Conservation (phyloP, 176 grass and related monocot species). For the Cenchrus fungigraminus region DNA sequence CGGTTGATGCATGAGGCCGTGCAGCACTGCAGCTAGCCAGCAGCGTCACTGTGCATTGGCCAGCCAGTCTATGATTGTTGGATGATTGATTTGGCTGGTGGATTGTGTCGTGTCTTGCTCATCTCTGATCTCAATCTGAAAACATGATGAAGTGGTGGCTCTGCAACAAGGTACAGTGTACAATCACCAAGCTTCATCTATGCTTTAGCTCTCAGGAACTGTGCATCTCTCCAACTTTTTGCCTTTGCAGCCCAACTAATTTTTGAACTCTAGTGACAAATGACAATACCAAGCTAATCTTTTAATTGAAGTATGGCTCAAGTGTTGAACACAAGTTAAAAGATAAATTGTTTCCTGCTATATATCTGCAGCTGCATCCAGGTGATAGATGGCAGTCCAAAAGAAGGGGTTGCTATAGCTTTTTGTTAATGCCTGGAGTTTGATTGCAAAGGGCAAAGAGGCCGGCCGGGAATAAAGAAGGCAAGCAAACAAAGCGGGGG, state of each 20-base stretch:
- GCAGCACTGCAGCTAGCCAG: background rate
- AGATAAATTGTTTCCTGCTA: background rate
- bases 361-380: background rate
- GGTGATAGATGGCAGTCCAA: slow-evolving; percentile 30
- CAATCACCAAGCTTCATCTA: background rate
- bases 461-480: slow-evolving; percentile 56
- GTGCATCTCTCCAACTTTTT: background rate
- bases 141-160: slow-evolving; percentile 13
- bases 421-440: slow-evolving; percentile 57
- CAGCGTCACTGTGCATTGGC: background rate
- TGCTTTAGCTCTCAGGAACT: slow-evolving; percentile 9
- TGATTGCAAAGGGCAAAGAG: slow-evolving; percentile 60
- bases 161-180: slow-evolving; percentile 28
- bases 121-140: slow-evolving; percentile 32
- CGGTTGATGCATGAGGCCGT: slow-evolving; percentile 2
- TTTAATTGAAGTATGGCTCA: background rate
- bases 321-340: background rate
- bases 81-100: slow-evolving; percentile 38
- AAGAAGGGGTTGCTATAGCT: slow-evolving; percentile 27
- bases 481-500: slow-evolving; percentile 42
- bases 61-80: slow-evolving; percentile 41
- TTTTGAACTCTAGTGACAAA: background rate
- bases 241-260: background rate
- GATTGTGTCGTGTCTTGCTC: slow-evolving; percentile 15
- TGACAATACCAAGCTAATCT: background rate